Evolutionary conservation across 2,329 filamentous ascomycete species (phyloP).

Genomic region (Nigrospora oryzae): DNA sequence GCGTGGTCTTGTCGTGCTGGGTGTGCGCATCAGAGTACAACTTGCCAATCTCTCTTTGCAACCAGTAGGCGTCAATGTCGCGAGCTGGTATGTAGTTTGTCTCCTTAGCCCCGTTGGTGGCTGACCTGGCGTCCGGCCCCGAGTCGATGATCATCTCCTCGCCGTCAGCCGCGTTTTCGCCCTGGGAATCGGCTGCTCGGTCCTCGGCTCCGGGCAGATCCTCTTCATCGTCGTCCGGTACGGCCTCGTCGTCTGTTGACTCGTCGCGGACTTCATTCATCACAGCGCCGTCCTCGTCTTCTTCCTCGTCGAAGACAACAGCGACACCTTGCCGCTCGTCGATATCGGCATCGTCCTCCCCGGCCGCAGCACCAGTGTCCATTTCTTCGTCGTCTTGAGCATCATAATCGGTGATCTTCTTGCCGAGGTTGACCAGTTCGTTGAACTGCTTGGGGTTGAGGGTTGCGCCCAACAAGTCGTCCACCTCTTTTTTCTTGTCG

Average conservation of each 20-base stretch:
- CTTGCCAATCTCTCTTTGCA: constrained; percentile 83
- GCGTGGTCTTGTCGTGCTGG: constrained; percentile 85
- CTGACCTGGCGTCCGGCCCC: constrained; percentile 34
- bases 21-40: constrained; percentile 87
- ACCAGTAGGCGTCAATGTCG: constrained; percentile 95
- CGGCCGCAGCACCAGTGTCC: constrained; percentile 58
- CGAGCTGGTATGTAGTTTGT: constrained; percentile 66
- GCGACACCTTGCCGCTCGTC: constrained; percentile 95
- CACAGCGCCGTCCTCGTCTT: constrained; percentile 71
- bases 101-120: constrained; percentile 38
- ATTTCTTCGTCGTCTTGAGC: constrained; percentile 90
- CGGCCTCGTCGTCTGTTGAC: constrained; percentile 73
- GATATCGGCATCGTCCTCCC: constrained; percentile 63
- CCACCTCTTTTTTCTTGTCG: constrained; percentile 96
- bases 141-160: constrained; percentile 83
- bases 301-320: constrained; percentile 88
- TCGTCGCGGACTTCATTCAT: constrained; percentile 85
- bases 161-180: constrained; percentile 46
- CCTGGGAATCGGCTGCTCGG: constrained; percentile 37
- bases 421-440: constrained; percentile 88
- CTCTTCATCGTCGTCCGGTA: constrained; percentile 47
- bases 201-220: constrained; percentile 48
- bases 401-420: constrained; percentile 98
- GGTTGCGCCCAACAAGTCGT: constrained; percentile 79
- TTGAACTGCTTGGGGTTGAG: constrained; percentile 91